phyloP scores from a whole-genome alignment of 805 yeast species.

The Blastobotrys parvus region DNA sequence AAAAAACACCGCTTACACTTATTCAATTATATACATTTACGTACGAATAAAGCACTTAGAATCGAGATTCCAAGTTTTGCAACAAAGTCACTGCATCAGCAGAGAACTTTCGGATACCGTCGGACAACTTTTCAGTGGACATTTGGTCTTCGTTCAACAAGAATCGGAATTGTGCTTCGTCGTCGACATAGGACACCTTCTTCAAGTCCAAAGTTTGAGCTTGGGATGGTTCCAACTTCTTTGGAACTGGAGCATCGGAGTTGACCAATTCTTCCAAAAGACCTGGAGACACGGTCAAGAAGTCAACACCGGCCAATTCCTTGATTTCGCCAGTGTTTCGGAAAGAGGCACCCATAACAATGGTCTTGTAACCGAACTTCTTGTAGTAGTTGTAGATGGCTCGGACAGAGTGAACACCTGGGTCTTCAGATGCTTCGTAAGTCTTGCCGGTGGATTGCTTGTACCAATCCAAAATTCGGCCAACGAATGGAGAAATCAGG shows the following conservation, averaged over 20 bases:
- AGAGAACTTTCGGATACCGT: conserved; percentile 96
- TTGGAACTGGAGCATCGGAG: conserved; percentile 73
- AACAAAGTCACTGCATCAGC: conserved; percentile 82
- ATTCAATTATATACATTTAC: neutral
- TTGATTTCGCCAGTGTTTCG: conserved; percentile 94
- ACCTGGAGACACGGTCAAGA: conserved; percentile 88
- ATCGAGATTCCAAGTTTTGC: conserved; percentile 19
- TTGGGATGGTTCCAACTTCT: conserved; percentile 60
- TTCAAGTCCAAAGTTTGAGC: conserved; percentile 48
- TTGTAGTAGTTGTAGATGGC: conserved; percentile 94
- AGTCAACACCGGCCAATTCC: conserved; percentile 96
- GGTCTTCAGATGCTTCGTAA: conserved; percentile 75
- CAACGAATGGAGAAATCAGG: conserved; percentile 96
- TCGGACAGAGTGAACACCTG: conserved; percentile 92
- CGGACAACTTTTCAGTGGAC: conserved; percentile 96
- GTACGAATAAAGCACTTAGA: neutral
- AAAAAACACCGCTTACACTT: neutral
- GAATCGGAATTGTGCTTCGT: conserved; percentile 88
- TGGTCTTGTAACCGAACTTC: conserved; percentile 91
- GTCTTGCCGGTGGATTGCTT: conserved; percentile 88
- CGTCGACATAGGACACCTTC: conserved; percentile 74
- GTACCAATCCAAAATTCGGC: conserved; percentile 98
- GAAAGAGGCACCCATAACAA: conserved; percentile 99
- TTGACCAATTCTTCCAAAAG: conserved; percentile 80
- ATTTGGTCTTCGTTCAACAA: conserved; percentile 90